These are phyloP conservation scores for Hypomontagnella monticulosa DNA, from an alignment of 495 filamentous ascomycete genomes.

Conservation along the genomic window DNA sequence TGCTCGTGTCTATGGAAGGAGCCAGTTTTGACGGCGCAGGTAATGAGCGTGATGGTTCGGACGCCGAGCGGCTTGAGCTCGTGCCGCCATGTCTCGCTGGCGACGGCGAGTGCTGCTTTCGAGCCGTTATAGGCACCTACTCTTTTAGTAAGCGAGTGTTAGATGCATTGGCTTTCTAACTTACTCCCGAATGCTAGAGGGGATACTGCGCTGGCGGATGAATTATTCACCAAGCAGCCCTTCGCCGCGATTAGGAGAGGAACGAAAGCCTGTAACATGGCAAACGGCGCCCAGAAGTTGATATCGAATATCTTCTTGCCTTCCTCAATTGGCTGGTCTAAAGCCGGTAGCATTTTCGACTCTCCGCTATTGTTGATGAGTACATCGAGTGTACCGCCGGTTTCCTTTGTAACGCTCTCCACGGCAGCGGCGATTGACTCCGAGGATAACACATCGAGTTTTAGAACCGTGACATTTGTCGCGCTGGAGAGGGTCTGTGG, in stretches of 20 bases:
- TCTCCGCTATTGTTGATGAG: constrained; percentile 56
- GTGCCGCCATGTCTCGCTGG: constrained; percentile 37
- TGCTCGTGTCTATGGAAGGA: not conserved
- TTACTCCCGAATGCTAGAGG: constrained; percentile 29
- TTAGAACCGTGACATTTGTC: constrained; percentile 49
- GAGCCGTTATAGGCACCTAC: constrained; percentile 37
- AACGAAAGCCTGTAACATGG: constrained; percentile 48
- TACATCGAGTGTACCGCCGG: constrained; percentile 48
- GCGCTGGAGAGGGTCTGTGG: not conserved
- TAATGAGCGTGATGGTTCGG: constrained; percentile 35
- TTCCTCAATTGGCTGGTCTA: constrained; percentile 47
- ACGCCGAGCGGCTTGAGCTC: constrained; percentile 43
- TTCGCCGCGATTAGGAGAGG: constrained; percentile 41
- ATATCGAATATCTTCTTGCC: constrained; percentile 50
- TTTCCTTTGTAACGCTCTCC: constrained; percentile 28
- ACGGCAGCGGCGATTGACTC: constrained; percentile 49
- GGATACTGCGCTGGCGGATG: constrained; percentile 1
- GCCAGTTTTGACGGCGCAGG: not conserved
- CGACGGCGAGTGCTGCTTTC: constrained; percentile 40
- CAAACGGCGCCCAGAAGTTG: constrained; percentile 47
- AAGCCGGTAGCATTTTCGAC: constrained; percentile 41
- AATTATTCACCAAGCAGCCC: constrained; percentile 44
- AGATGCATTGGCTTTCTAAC: not conserved
- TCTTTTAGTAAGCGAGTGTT: not conserved
- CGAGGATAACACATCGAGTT: constrained; percentile 54